Evolutionary conservation across 2,329 filamentous ascomycete species (phyloP), one percentile per base, ranked within the genome.

Genomic region (Colletotrichum sp.): DNA sequence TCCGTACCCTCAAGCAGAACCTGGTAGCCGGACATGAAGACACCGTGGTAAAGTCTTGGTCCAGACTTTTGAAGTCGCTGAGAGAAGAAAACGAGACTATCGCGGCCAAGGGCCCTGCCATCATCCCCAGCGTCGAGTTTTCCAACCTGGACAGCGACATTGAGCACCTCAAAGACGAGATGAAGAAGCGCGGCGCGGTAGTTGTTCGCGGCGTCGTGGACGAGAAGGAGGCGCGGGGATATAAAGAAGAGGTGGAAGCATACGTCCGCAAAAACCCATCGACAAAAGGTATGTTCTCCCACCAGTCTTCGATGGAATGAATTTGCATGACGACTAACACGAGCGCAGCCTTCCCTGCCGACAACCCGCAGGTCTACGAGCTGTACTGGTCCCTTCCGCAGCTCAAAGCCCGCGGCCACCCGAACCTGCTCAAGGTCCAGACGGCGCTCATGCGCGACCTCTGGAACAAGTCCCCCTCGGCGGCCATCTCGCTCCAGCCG

Each of bases 331-430:
- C 22, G 10, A 44, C 57, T 71, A 4, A 71, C 60, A 60, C 57
- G 55, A 48, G 68, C 39, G 12, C 28, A 90, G 93, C 92, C 4
- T 96, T 95, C 77, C 94, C 93, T 0, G 83, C 89, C 0, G 85
- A 93, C 62, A 88, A 92, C 57, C 93, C 93, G 0, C 92, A 94
- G 60, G 93, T 96, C 8, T 95, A 91, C 80, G 94, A 95, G 82
- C 86, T 96, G 2, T 96, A 95, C 84, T 95, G 94, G 94, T 93
- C 93, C 0, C 87, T 88, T 2, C 87, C 93, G 2, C 94, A 96
- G 81, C 86, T 94, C 59, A 89, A 90, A 77, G 94, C 93, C 5
- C 89, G 94, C n/a, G 85, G 89, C 0, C 92, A 96, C 80, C 90
- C 92, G 1, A 91, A 92, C 75, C 84, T 95, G 77, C 84, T 95